A percentile compares a stretch with the other conserved stretches of the same genome.
phyloP scores from a whole-genome alignment of 129 eudicot species.

The Heracleum sosnowskyi region DNA sequence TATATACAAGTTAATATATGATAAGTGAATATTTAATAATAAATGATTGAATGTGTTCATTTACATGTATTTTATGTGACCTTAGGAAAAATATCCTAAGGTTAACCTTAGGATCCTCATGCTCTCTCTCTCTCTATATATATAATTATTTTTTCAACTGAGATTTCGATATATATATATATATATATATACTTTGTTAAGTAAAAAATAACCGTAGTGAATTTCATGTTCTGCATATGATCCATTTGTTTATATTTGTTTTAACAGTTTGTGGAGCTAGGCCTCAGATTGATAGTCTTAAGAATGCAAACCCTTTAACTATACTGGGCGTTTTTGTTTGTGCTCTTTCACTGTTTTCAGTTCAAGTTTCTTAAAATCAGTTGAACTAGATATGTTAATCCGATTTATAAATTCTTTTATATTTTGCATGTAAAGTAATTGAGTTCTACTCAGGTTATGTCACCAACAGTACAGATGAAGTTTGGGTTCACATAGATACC shows the following conservation, averaged over 20 bases:
- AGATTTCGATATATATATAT: no score
- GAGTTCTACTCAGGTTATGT: slow-evolving; percentile 33
- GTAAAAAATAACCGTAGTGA: neutral
- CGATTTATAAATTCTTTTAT: neutral
- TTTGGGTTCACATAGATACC: slow-evolving; percentile 73
- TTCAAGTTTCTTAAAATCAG: neutral
- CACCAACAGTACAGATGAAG: slow-evolving; percentile 40
- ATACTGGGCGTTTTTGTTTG: neutral
- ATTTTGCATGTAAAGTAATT: neutral
- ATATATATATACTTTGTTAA: no score
- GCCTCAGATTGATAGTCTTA: neutral
- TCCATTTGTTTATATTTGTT: neutral
- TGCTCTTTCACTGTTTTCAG: neutral
- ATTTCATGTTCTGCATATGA: neutral
- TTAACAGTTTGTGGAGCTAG: neutral
- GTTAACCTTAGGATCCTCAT: no score
- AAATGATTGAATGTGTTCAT: no score
- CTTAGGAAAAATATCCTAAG: no score
- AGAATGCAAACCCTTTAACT: neutral
- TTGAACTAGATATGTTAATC: neutral
- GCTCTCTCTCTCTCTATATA: no score
- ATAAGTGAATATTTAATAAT: no score
- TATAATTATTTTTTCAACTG: no score
- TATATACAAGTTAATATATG: no score
- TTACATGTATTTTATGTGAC: no score